phyloP scores from a whole-genome alignment of 2,329 filamentous ascomycete genomes.

The Penicillium capsulatum region DNA sequence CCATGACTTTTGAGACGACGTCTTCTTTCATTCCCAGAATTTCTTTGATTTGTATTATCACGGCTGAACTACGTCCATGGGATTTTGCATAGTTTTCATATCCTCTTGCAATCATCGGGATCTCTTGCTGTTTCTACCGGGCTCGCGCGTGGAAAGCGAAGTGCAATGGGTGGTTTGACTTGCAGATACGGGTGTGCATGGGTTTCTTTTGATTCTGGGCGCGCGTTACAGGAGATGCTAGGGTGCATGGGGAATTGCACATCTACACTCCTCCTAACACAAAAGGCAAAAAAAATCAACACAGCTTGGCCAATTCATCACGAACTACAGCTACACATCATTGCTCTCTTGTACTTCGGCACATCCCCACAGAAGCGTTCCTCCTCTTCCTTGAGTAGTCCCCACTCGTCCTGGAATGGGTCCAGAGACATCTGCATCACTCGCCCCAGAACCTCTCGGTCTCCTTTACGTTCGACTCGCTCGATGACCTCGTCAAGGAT shows the following conservation, averaged over 20 bases:
- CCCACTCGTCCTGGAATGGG: conserved; percentile 71
- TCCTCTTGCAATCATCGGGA: conserved; percentile 8
- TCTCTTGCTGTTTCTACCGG: conserved; percentile 16
- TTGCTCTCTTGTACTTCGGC: conserved; percentile 67
- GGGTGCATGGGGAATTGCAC: conserved; percentile 20
- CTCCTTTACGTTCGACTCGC: conserved; percentile 76
- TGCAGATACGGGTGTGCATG: conserved; percentile 19
- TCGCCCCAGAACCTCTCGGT: conserved; percentile 70
- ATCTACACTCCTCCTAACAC: conserved; percentile 13
- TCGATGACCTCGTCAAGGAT: conserved; percentile 89
- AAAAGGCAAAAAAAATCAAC: neutral
- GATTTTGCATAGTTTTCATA: conserved; percentile 19
- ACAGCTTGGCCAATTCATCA: conserved; percentile 38
- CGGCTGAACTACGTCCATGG: conserved; percentile 19
- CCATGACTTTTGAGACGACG: conserved; percentile 29
- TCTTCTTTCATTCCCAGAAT: conserved; percentile 24
- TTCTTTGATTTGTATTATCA: conserved; percentile 21
- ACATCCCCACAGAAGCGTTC: conserved; percentile 81
- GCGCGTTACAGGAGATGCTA: conserved; percentile 19
- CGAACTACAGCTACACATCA: conserved; percentile 96
- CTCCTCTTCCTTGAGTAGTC: conserved; percentile 67
- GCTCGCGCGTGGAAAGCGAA: conserved; percentile 13
- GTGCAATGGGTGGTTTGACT: conserved; percentile 25
- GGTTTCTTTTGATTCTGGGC: conserved; percentile 14
- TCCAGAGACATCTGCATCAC: conserved; percentile 78